These are phyloP conservation scores for Inga leiocalycina DNA, from an alignment of 306 rosid genomes.

Conservation along the genomic window DNA sequence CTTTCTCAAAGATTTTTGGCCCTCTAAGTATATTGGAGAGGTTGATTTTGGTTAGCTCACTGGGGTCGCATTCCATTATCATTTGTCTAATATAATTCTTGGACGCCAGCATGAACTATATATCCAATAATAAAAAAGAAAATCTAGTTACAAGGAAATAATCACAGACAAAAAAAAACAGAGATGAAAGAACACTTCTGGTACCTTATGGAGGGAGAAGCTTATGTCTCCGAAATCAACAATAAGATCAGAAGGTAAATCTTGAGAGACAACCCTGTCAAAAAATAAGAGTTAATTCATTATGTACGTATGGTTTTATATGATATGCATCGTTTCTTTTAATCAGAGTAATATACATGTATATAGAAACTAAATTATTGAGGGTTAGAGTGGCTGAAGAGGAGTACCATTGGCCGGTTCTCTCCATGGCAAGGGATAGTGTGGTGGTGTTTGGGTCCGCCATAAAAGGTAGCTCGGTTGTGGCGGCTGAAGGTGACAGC, in stretches of 20 bases:
- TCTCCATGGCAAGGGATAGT: slow-evolving; percentile 82
- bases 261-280: slow-evolving; percentile 77
- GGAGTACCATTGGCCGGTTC: slow-evolving; percentile 86
- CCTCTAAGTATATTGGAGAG: slow-evolving; percentile 86
- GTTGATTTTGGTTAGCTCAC: slow-evolving; percentile 65
- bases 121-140: not conserved
- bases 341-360: not conserved
- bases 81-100: slow-evolving; percentile 77
- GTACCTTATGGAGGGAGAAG: slow-evolving; percentile 82
- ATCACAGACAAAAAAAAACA: too few relatives aligned
- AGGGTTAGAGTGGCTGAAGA: not conserved
- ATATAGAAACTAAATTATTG: not conserved
- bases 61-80: slow-evolving; percentile 57
- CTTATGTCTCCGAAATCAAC: slow-evolving; percentile 64
- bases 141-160: not conserved
- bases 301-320: not conserved
- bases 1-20: slow-evolving; percentile 77
- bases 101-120: slow-evolving; percentile 80
- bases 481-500: slow-evolving; percentile 23
- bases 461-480: slow-evolving; percentile 40
- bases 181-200: not conserved
- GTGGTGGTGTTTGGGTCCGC: slow-evolving; percentile 49
- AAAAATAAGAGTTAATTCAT: not conserved
- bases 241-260: slow-evolving; percentile 69
- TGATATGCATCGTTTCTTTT: not conserved